Conservation (phyloP, 2,329 filamentous ascomycete genomes). For the Diaporthe longicolla region DNA sequence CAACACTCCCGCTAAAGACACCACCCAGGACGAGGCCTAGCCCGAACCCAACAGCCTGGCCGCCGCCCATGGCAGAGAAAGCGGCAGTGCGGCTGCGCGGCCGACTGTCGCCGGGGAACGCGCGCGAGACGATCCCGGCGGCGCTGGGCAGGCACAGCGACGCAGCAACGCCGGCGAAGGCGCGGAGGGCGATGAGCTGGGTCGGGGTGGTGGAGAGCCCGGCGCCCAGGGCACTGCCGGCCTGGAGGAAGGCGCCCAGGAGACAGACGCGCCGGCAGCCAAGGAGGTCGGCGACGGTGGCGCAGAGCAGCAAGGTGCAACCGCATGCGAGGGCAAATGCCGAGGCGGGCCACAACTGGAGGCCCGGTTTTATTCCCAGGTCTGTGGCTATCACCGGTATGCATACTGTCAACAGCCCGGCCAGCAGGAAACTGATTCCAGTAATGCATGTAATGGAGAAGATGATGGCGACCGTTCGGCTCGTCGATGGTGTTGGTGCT, state of each 20-base stretch:
- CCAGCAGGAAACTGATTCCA: not conserved
- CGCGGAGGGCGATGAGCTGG: conserved; percentile 56
- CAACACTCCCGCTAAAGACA: conserved; percentile 61
- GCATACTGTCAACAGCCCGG: not conserved
- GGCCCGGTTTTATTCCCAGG: not conserved
- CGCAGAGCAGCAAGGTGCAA: conserved; percentile 52
- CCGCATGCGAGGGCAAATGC: conserved; percentile 44
- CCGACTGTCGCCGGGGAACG: conserved; percentile 52
- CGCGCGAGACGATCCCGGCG: conserved; percentile 54
- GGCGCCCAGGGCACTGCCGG: conserved; percentile 52
- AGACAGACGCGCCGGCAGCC: conserved; percentile 53
- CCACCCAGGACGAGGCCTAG: conserved; percentile 65
- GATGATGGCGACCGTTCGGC: not conserved
- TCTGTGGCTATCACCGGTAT: conserved; percentile 8
- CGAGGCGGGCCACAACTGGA: conserved; percentile 46
- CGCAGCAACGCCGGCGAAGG: conserved; percentile 52
- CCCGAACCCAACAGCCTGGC: conserved; percentile 62
- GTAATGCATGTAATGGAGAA: not conserved
- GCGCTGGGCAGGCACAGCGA: conserved; percentile 55
- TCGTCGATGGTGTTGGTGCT: not conserved
- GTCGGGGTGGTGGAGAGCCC: conserved; percentile 51
- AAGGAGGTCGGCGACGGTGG: conserved; percentile 54
- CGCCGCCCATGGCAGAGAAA: conserved; percentile 60
- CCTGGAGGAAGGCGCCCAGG: conserved; percentile 51
- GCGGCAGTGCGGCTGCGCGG: conserved; percentile 53